Evolutionary conservation across 768 basidiomycete genomes (phyloP).

Genomic region (Boletus reticulatus): DNA sequence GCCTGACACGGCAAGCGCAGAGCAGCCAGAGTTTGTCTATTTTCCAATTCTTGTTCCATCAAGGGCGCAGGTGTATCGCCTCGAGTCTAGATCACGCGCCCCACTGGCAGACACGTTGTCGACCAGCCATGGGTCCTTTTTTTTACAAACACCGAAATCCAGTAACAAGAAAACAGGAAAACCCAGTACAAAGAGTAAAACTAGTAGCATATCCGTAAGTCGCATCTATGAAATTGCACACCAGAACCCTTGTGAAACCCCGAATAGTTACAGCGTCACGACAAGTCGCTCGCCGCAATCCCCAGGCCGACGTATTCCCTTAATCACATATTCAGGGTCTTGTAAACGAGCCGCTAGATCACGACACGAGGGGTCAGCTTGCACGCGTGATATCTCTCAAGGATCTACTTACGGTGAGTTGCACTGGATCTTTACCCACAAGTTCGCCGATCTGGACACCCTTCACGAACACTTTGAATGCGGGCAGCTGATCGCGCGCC

Average conservation of each 20-base stretch:
- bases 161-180: conserved; percentile 6
- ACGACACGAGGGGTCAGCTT: conserved; percentile 18
- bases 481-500: conserved; percentile 21
- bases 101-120: conserved; percentile 17
- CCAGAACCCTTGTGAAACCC: conserved; percentile 9
- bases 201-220: conserved; percentile 12
- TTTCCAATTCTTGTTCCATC: conserved; percentile 13
- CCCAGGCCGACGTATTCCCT: neutral
- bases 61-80: conserved; percentile 14
- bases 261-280: conserved; percentile 15
- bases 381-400: conserved; percentile 5
- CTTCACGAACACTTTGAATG: conserved; percentile 32
- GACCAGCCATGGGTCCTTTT: neutral
- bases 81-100: conserved; percentile 17
- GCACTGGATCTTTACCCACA: conserved; percentile 25
- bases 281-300: conserved; percentile 5
- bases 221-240: conserved; percentile 15
- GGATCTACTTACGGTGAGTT: conserved; percentile 23
- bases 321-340: conserved; percentile 28
- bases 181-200: conserved; percentile 1
- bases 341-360: conserved; percentile 28
- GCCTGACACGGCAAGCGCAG: conserved; percentile 3
- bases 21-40: neutral
- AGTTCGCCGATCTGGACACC: conserved; percentile 30
- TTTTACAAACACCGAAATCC: neutral